phyloP scores from a whole-genome alignment of 768 basidiomycete species.

The Leccinum disarticulatum region DNA sequence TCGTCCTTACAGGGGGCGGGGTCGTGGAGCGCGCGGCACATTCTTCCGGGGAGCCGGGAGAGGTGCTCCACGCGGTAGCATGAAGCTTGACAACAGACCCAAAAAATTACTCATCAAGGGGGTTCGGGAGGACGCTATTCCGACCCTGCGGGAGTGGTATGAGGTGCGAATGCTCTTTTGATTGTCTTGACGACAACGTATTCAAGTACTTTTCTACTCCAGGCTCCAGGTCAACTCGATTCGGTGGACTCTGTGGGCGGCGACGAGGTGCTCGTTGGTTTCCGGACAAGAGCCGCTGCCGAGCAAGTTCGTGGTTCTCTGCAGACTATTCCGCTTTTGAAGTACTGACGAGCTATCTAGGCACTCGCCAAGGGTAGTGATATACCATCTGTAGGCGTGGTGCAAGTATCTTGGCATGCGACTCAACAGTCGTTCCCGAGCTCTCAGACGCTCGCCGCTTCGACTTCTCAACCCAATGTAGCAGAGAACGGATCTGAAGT shows the following conservation, averaged over 20 bases:
- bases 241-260: constrained; percentile 53
- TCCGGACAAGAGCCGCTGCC: constrained; percentile 70
- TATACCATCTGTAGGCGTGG: constrained; percentile 63
- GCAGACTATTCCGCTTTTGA: background rate
- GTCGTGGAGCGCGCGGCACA: constrained; percentile 54
- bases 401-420: constrained; percentile 68
- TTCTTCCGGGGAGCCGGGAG: constrained; percentile 62
- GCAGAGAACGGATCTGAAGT: constrained; percentile 26
- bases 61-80: constrained; percentile 68
- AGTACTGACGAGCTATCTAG: constrained; percentile 36
- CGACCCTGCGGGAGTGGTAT: constrained; percentile 79
- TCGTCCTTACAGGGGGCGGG: constrained; percentile 69
- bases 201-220: constrained; percentile 8
- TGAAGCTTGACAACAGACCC: constrained; percentile 90
- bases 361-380: constrained; percentile 70
- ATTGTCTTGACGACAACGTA: background rate
- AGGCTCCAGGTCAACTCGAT: constrained; percentile 75
- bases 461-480: constrained; percentile 21
- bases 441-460: constrained; percentile 18
- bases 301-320: constrained; percentile 59
- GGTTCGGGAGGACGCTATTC: constrained; percentile 50
- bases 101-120: constrained; percentile 78
- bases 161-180: constrained; percentile 47
- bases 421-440: constrained; percentile 28
- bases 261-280: constrained; percentile 63